Base-by-base conservation (phyloP, 495 filamentous ascomycete genomes). In the Neurospora sp. region DNA sequence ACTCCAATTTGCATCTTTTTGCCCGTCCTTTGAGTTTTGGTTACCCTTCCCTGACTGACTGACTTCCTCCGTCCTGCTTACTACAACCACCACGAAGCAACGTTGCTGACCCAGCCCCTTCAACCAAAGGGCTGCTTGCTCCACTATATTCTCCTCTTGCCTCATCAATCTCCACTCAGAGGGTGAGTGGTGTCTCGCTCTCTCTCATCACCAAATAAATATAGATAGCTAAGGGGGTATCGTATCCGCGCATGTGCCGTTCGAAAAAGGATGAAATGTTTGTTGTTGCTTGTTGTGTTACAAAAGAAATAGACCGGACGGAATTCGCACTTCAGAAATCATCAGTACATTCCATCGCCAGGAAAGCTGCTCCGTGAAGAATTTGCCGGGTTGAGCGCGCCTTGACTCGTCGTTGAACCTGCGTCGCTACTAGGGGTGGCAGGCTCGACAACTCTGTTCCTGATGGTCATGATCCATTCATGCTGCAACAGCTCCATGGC, bases 401-500 rank as follows among this genome's bases (percentile, higher is more conserved):
- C 80, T 72, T 85, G 84, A 14, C 53, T 61, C 6, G 53, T 61
- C 27, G 77, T 73, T 47, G 81, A 79, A 71, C 82, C 81, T 40
- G 79, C 75, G 20, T 83, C 82, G 47, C 85, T 87, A 61, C 85
- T 87, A 22, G 86, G 87, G 18, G 87, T 88, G 12, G 82, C 73
- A 5, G 87, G 86, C 70, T 88, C 86, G 41, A 89, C 85, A 7
- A 89, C 85, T 74, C 85, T 82, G 71, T 83, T 87, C 44, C 86
- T 81, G 70, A 89, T 87, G 39, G 80, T 83, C 83, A 87, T 90
- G 75, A 98, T 98, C 96, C 96, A 99, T 78, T 97, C 94, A 78
- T 97, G 94, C 79, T 97, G 94, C 39, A 99, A 86, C 45, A 99
- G 83, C 80, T 98, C 96, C 1, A 93, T 90, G 18, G 96, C 96